Conservation (phyloP, 768 basidiomycete species). For the Trametes gibbosa region DNA sequence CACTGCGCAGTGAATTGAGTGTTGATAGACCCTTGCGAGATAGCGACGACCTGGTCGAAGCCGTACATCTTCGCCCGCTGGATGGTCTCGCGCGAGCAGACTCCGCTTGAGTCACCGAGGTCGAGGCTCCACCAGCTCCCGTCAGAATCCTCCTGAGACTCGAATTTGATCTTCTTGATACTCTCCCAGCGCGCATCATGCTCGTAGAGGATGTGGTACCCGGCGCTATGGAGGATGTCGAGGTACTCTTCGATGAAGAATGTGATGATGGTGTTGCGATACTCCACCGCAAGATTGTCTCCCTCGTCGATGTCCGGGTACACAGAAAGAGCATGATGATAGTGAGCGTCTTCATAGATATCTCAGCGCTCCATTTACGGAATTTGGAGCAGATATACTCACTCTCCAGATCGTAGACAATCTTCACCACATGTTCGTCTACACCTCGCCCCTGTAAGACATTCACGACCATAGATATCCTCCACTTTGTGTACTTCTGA, state of each 20-base stretch:
- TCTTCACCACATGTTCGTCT: constrained; percentile 22
- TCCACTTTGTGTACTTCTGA: constrained; percentile 19
- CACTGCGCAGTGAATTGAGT: constrained; percentile 19
- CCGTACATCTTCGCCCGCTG: constrained; percentile 21
- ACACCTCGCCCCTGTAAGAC: constrained; percentile 20
- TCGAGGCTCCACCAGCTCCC: constrained; percentile 11
- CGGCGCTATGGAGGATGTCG: constrained; percentile 24
- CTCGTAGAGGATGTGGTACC: constrained; percentile 25
- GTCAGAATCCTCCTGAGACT: not conserved
- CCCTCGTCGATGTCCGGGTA: constrained; percentile 17
- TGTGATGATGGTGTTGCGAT: constrained; percentile 17
- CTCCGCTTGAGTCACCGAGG: not conserved
- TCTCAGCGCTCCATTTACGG: not conserved
- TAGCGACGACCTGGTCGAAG: constrained; percentile 27
- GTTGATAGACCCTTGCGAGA: constrained; percentile 27
- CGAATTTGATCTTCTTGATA: not conserved
- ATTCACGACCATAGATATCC: constrained; percentile 26
- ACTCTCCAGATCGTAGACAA: constrained; percentile 27
- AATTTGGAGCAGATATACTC: not conserved
- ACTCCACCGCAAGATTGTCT: constrained; percentile 18
- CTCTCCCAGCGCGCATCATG: constrained; percentile 15
- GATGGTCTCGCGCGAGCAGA: constrained; percentile 1
- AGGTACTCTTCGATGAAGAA: constrained; percentile 28
- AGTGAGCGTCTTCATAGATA: not conserved
- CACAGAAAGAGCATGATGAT: not conserved